phyloP scores from a whole-genome alignment of 345 rosid species.

The Eucalyptus erythrocorys region DNA sequence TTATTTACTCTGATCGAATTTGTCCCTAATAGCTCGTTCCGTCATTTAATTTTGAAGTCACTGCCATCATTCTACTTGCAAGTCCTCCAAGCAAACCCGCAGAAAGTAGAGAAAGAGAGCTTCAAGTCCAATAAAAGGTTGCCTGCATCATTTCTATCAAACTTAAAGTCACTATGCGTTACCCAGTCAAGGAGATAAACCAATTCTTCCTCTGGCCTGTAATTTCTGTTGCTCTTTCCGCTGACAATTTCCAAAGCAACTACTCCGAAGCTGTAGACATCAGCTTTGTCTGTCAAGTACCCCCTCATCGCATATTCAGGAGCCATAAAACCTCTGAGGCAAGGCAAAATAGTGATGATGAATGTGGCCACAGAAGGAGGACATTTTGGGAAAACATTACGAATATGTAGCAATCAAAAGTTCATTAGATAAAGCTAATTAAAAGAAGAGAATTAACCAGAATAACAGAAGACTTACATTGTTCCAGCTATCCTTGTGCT shows the following conservation, averaged over 20 bases:
- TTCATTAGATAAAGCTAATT: background rate
- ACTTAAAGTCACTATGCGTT: background rate
- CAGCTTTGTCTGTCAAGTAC: constrained; percentile 90
- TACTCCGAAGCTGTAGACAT: constrained; percentile 85
- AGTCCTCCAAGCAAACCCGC: background rate
- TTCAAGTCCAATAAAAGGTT: background rate
- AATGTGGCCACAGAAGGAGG: background rate
- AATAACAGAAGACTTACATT: constrained; percentile 17
- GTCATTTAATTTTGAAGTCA: background rate
- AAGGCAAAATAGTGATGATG: background rate
- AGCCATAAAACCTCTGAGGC: constrained; percentile 84
- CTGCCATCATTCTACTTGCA: background rate
- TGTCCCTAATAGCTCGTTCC: background rate
- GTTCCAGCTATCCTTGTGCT: constrained; percentile 67
- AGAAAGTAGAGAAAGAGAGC: background rate
- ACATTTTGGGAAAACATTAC: background rate
- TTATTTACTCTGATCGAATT: background rate
- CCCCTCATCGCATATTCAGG: constrained; percentile 99
- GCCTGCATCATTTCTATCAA: background rate
- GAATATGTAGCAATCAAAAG: background rate
- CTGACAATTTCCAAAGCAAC: constrained; percentile 76
- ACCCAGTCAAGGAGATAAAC: constrained; percentile 95
- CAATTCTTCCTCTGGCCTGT: constrained; percentile 86
- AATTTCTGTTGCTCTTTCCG: constrained; percentile 90
- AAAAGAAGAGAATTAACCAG: background rate